Evolutionary conservation across 371 early-diverging fungal species (phyloP).

Genomic region (Mucor piriformis): DNA sequence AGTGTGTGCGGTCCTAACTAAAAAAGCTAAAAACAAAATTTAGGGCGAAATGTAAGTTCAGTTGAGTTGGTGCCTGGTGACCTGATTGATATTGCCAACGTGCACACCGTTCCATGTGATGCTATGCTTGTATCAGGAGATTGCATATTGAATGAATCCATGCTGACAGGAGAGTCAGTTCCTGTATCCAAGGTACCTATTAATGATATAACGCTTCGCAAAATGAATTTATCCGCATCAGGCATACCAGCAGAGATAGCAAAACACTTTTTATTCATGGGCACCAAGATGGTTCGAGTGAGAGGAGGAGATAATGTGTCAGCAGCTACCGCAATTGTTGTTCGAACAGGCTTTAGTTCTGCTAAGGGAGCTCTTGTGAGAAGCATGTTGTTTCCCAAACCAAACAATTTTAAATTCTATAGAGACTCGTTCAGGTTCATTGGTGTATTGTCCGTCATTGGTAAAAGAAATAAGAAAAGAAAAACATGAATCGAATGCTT

Average conservation of each 20-base stretch:
- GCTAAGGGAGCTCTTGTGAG: constrained; percentile 95
- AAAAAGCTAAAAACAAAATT: neutral
- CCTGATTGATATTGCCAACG: constrained; percentile 81
- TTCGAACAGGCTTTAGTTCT: constrained; percentile 97
- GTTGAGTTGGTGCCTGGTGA: constrained; percentile 96
- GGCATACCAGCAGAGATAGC: constrained; percentile 73
- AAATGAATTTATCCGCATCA: constrained; percentile 72
- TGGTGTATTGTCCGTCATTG: constrained; percentile 83
- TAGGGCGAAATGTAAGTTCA: constrained; percentile 67
- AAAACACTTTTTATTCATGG: constrained; percentile 87
- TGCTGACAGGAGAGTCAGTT: constrained; percentile 95
- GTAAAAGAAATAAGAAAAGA: constrained; percentile 19
- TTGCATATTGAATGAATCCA: constrained; percentile 98
- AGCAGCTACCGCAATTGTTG: constrained; percentile 79
- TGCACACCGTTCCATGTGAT: constrained; percentile 91
- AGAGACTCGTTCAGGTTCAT: constrained; percentile 95
- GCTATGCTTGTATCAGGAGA: constrained; percentile 94
- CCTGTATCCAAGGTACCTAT: constrained; percentile 82
- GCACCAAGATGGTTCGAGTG: constrained; percentile 92
- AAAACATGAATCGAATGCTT: constrained; percentile 1
- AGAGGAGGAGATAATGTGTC: constrained; percentile 48
- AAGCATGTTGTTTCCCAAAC: constrained; percentile 95
- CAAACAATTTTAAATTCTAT: constrained; percentile 94
- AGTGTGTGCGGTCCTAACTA: neutral
- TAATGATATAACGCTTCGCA: constrained; percentile 67